These are phyloP conservation scores for Andalucia godoyi DNA, from an alignment of 78 protist species.

Conservation along the genomic window DNA sequence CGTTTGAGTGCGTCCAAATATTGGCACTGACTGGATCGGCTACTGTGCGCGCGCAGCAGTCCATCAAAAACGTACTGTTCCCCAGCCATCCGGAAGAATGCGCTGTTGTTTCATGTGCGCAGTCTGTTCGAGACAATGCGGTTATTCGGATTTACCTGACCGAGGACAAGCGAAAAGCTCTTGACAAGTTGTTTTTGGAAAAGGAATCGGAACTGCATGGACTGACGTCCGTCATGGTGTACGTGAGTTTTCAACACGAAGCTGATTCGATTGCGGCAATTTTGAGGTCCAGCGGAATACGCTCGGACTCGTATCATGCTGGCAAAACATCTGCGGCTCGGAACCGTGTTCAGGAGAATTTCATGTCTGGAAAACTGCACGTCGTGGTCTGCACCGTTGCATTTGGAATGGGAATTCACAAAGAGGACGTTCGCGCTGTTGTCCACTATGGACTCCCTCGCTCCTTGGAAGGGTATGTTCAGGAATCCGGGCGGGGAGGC, in stretches of 20 bases:
- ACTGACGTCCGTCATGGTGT: neutral
- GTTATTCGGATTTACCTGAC: too few relatives aligned
- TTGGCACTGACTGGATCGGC: conserved; percentile 16
- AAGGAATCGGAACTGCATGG: too few relatives aligned
- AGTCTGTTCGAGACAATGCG: too few relatives aligned
- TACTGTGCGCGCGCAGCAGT: neutral
- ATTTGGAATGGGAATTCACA: conserved; percentile 72
- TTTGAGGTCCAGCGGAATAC: conserved; percentile 6
- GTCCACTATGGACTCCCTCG: conserved; percentile 38
- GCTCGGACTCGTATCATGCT: conserved; percentile 23
- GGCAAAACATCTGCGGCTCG: conserved; percentile 6
- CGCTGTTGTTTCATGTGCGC: too few relatives aligned
- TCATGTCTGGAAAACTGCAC: neutral
- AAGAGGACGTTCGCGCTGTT: conserved; percentile 34
- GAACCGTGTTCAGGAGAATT: conserved; percentile 6
- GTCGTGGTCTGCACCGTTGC: conserved; percentile 65
- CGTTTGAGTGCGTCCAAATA: too few relatives aligned
- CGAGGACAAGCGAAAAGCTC: too few relatives aligned
- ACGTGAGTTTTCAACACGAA: neutral
- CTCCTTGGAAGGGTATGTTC: conserved; percentile 18
- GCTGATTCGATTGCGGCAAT: neutral
- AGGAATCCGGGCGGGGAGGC: conserved; percentile 25
- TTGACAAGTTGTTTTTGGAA: too few relatives aligned
- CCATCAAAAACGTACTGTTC: too few relatives aligned
- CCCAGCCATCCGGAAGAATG: too few relatives aligned